phyloP scores from a whole-genome alignment of 2,329 filamentous ascomycete species.

The Monilinia vaccinii-corymbosi region DNA sequence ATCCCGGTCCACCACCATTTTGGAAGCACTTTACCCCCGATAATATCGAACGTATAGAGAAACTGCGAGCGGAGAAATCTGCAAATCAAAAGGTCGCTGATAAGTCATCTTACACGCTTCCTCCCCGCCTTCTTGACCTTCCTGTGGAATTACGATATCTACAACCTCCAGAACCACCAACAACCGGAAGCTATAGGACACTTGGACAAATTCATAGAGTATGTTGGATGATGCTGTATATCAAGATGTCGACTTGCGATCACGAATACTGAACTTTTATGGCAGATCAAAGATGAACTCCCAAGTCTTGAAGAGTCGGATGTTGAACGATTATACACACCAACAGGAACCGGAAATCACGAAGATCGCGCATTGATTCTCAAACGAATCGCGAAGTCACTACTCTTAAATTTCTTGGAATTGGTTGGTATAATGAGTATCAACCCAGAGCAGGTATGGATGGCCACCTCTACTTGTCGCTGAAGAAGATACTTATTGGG shows the following conservation, averaged over 20 bases:
- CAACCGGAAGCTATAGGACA: slow-evolving; percentile 59
- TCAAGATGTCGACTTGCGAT: not conserved
- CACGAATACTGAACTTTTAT: not conserved
- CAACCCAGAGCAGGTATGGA: slow-evolving; percentile 48
- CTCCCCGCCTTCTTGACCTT: slow-evolving; percentile 23
- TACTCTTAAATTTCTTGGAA: slow-evolving; percentile 83
- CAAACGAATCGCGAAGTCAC: slow-evolving; percentile 70
- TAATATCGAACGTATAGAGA: slow-evolving; percentile 53
- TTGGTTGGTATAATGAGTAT: slow-evolving; percentile 62
- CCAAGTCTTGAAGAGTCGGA: slow-evolving; percentile 60
- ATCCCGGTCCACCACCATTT: slow-evolving; percentile 81
- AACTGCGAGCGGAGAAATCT: slow-evolving; percentile 33
- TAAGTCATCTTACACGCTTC: slow-evolving; percentile 22
- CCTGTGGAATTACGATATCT: slow-evolving; percentile 61
- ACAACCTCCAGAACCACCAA: slow-evolving; percentile 70
- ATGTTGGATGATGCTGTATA: slow-evolving; percentile 19
- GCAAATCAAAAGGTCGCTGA: not conserved
- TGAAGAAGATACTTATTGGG: slow-evolving; percentile 9
- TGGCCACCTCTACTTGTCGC: not conserved
- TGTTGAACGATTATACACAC: slow-evolving; percentile 58
- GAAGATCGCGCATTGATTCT: slow-evolving; percentile 59
- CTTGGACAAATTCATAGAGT: slow-evolving; percentile 62
- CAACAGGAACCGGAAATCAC: slow-evolving; percentile 38
- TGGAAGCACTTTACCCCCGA: slow-evolving; percentile 79
- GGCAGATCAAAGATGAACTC: slow-evolving; percentile 49